phyloP scores from a whole-genome alignment of 768 basidiomycete genomes.

The Filobasidium floriforme region DNA sequence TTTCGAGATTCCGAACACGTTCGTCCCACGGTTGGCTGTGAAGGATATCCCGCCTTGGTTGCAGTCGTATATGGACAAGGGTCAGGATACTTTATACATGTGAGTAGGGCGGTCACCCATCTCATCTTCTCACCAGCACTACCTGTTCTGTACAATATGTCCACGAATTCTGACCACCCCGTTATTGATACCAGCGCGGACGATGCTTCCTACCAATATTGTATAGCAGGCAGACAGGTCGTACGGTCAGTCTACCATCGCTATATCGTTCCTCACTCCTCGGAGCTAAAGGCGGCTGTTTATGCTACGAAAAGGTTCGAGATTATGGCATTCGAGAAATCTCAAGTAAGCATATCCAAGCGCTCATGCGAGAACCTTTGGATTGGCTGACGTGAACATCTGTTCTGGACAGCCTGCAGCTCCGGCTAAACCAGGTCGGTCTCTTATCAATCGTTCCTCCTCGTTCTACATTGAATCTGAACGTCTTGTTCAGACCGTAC shows the following conservation, averaged over 20 bases:
- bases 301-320: conserved; percentile 24
- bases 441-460: too few relatives aligned
- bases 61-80: conserved; percentile 23
- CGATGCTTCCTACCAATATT: conserved; percentile 43
- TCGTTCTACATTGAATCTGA: too few relatives aligned
- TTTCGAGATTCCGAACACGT: conserved; percentile 35
- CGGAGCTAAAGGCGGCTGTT: too few relatives aligned
- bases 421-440: too few relatives aligned
- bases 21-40: conserved; percentile 34
- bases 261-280: too few relatives aligned
- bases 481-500: too few relatives aligned
- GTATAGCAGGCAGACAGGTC: conserved; percentile 41
- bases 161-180: background rate
- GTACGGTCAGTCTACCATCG: conserved; percentile 7
- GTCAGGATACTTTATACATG: conserved; percentile 39
- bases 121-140: too few relatives aligned
- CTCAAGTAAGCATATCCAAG: conserved; percentile 10
- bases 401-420: too few relatives aligned
- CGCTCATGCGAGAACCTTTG: too few relatives aligned
- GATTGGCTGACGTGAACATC: too few relatives aligned
- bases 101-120: conserved; percentile 27
- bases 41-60: conserved; percentile 35
- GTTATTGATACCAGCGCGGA: conserved; percentile 29
- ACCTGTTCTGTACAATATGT: too few relatives aligned
- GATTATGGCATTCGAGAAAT: conserved; percentile 38